Evolutionary conservation across 192 early-diverging fungal species (phyloP), one percentile per base, ranked within the genome.

Genomic region (Chytriomyces sp.): DNA sequence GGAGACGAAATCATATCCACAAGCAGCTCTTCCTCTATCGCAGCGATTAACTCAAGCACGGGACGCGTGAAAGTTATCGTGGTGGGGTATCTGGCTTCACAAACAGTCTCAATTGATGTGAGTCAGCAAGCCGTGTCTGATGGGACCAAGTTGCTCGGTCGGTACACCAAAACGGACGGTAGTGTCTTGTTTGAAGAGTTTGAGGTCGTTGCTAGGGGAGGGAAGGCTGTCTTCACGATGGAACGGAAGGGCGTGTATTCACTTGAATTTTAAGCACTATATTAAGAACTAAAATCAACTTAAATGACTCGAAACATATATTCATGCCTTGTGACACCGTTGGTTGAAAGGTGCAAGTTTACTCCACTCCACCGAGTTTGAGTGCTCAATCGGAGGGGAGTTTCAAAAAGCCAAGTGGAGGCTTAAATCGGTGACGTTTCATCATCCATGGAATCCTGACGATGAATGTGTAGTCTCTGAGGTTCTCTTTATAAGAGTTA

Each of bases 1-100:
- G 71, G 71, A 5, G 53, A 74, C 32, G 30, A 67, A 34, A 74
- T 74, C 32, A 19, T 74, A 8, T 36, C 28, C 5, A 59, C 69
- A 31, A 39, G 64, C 22, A 32, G 33, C 33, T 1, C 28, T 7
- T 52, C 62, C 59, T 31, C 33, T 28, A 59, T 69, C 59, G 53
- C 54, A 5, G 73, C 66, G n/a, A 26, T 34, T 17, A 69, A 3
- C 33, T 53, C 66, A 34, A 19, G 6, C 2, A 58, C 52, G 17
- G 56, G 0, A 6, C 14, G 5, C 10, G 14, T 30, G 30, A 69
- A 69, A 53, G 36, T 69, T 58, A 53, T 69, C 14, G 55, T 69
- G 1, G 55, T 54, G 17, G 12, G 14, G 14, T 69, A 69, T 30
- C 8, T 25, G 36, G n/a, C 22, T 0, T 44, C 38, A 33, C 39